phyloP scores from a whole-genome alignment of 352 stramenopile species.

The Pythium catenulatum region DNA sequence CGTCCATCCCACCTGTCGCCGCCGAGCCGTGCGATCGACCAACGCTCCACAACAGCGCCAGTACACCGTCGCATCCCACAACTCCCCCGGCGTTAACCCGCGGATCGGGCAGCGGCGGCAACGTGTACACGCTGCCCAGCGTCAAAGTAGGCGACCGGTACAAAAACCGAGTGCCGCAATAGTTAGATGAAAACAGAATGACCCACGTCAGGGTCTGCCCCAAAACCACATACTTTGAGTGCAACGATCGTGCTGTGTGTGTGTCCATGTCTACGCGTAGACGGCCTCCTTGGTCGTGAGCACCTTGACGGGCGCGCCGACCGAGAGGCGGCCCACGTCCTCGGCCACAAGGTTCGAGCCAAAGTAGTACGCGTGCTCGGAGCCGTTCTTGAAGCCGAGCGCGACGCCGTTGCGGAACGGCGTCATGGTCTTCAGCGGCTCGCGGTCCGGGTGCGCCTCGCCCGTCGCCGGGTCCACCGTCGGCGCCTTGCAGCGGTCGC shows the following conservation, averaged over 20 bases:
- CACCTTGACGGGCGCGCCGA: conserved; percentile 78
- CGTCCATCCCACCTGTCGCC: neutral
- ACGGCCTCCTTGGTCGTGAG: conserved; percentile 82
- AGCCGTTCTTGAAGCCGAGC: conserved; percentile 78
- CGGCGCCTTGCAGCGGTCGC: conserved; percentile 84
- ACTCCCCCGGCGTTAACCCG: neutral
- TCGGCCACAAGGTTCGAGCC: conserved; percentile 87
- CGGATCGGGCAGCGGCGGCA: conserved; percentile 11
- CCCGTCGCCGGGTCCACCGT: conserved; percentile 85
- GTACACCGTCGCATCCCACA: neutral
- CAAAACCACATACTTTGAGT: neutral
- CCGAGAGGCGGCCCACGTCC: conserved; percentile 55
- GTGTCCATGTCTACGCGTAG: conserved; percentile 63
- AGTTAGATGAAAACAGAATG: neutral
- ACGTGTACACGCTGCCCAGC: conserved; percentile 68
- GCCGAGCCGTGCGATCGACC: neutral
- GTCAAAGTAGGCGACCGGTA: conserved; percentile 78
- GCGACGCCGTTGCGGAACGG: conserved; percentile 76
- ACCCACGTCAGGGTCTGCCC: neutral
- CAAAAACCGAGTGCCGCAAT: conserved; percentile 60
- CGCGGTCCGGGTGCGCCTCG: conserved; percentile 66
- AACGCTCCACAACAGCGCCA: neutral
- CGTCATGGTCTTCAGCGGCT: conserved; percentile 76
- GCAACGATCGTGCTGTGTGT: neutral
- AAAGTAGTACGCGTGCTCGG: conserved; percentile 82